Evolutionary conservation across 2,329 filamentous ascomycete genomes (phyloP), one percentile per base, ranked within the genome.

Genomic region (Bipolaris oryzae): DNA sequence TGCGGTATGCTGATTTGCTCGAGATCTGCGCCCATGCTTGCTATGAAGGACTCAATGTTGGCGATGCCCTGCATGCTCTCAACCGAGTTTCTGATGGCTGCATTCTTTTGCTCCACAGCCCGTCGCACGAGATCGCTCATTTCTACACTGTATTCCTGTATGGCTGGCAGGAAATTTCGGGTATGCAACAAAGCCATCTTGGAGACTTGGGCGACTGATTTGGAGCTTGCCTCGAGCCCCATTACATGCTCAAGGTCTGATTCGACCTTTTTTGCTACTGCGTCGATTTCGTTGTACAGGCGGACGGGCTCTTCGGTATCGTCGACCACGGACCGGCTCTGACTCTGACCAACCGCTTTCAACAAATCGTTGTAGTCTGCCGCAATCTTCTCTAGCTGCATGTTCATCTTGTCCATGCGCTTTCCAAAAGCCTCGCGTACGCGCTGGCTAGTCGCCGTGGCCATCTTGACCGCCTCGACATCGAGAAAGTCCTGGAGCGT

Each of bases 1-100:
- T 90, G 85, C 7, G 89, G 86, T 46, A 91, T 82, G 61, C 89
- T 88, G 42, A 97, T 78, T 2, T 85, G 82, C 53, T 86, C 86
- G 58, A 96, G 87, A 62, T 90, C 89, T 7, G 81, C 79, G 70
- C 92, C 92, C 34, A 95, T 82, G 58, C 83, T 85, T 34, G 87
- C 85, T 60, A 96, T 88, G 31, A 89, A 81, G 4, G 87, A 87
- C 53, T 96, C 94, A 62, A 97, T 88, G 3, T 85, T 83, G 5
- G 92, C 90, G 58, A 98, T 91, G 5, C 83, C 86, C 61, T 89
- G 89, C 90, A 98, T 95, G 66, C 92, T 89, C 35, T 82, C 83
- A 21, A 90, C 79, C 18, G 88, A 87, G 47, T 87, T 85, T 28
- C 82, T 80, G 18, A 88, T 87, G 43, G 90, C 84, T 10, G 80